phyloP scores from a whole-genome alignment of 139 green algal species.

The Diplosphaera chodatii region DNA sequence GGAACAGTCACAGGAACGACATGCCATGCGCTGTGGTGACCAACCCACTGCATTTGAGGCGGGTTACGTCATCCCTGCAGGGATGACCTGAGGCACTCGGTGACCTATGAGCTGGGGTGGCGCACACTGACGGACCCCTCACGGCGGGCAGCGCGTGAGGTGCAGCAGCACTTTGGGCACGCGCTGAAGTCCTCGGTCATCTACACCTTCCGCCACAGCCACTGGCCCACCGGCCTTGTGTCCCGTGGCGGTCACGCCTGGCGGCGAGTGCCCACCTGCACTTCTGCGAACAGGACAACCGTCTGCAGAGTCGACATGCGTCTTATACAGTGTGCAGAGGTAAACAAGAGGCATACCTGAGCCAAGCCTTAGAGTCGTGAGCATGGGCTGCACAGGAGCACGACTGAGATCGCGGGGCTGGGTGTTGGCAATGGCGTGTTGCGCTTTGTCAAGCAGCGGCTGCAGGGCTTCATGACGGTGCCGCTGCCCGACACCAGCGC shows the following conservation, averaged over 20 bases:
- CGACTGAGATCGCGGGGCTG: slow-evolving; percentile 49
- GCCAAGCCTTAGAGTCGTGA: too few species aligned
- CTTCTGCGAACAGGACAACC: too few species aligned
- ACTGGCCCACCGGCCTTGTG: slow-evolving; percentile 12
- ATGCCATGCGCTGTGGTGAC: too few species aligned
- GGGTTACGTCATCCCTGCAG: slow-evolving; percentile 26
- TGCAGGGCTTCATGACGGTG: slow-evolving; percentile 13
- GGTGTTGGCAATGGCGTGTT: slow-evolving; percentile 27
- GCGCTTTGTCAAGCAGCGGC: slow-evolving; percentile 42
- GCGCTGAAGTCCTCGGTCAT: slow-evolving; percentile 49
- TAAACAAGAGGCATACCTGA: too few species aligned
- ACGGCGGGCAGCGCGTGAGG: slow-evolving; percentile 24
- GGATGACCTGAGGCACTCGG: slow-evolving; percentile 22
- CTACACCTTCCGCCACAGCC: slow-evolving; percentile 26
- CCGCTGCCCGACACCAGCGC: slow-evolving; percentile 6
- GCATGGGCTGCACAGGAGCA: slow-evolving; percentile 8
- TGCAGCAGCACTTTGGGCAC: slow-evolving; percentile 51
- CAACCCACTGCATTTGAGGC: too few species aligned
- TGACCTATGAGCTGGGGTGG: slow-evolving; percentile 65
- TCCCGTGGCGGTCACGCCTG: background rate
- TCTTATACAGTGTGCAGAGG: too few species aligned
- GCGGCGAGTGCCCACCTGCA: too few species aligned
- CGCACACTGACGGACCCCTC: slow-evolving; percentile 39
- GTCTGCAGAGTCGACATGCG: too few species aligned
- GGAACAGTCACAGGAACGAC: background rate